Evolutionary conservation across 441 rosid species (phyloP).

Genomic region (Raphanus hybrid): DNA sequence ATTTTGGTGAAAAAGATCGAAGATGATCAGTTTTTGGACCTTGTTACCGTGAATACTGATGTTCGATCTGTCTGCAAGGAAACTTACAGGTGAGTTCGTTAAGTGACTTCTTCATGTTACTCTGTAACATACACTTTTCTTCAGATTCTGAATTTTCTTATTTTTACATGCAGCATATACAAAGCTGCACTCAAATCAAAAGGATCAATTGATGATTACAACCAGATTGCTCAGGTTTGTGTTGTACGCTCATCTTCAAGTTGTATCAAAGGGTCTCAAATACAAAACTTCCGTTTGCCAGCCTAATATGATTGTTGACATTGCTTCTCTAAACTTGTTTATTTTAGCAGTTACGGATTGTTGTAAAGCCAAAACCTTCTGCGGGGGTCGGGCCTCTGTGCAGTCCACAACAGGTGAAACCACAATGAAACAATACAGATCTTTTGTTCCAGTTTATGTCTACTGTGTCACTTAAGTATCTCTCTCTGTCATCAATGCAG

Average conservation of each 20-base stretch:
- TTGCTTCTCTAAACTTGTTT: constrained; percentile 36
- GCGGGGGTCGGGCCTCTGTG: constrained; percentile 82
- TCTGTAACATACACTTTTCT: constrained; percentile 18
- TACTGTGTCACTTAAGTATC: constrained; percentile 31
- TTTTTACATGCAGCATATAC: constrained; percentile 66
- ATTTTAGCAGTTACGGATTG: constrained; percentile 82
- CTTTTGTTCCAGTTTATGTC: constrained; percentile 23
- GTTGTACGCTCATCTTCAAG: constrained; percentile 29
- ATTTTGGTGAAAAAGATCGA: constrained; percentile 90
- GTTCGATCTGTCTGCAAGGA: constrained; percentile 87
- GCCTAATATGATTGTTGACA: constrained; percentile 28
- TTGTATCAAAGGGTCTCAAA: constrained; percentile 25
- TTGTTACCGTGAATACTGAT: constrained; percentile 84
- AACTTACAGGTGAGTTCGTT: constrained; percentile 78
- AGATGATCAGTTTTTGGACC: constrained; percentile 92
- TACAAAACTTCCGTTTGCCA: neutral
- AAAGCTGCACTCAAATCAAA: constrained; percentile 89
- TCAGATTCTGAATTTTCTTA: constrained; percentile 32
- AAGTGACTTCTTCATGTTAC: constrained; percentile 33
- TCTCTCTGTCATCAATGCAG: constrained; percentile 54
- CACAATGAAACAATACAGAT: constrained; percentile 5
- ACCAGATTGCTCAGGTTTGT: constrained; percentile 98
- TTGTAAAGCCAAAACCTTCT: constrained; percentile 82
- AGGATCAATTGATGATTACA: constrained; percentile 80
- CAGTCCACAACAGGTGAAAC: constrained; percentile 86